Evolutionary conservation across 257 asterid genomes (phyloP).

Genomic region (Catharanthus roseus): DNA sequence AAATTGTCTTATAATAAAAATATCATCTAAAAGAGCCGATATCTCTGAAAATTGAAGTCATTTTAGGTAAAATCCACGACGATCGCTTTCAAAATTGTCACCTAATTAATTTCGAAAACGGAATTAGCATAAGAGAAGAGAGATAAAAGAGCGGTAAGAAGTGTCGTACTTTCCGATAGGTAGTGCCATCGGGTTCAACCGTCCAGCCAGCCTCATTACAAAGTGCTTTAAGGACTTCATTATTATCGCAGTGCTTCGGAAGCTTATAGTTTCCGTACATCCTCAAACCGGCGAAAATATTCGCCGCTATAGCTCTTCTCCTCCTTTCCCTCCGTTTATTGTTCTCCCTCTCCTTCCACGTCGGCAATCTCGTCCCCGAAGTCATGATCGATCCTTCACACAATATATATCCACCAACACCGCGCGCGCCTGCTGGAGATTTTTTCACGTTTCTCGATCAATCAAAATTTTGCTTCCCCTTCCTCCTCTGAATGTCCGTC

Average conservation of each 20-base stretch:
- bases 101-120: neutral
- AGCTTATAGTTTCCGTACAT: slow-evolving; percentile 61
- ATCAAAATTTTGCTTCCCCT: too few relatives aligned
- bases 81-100: neutral
- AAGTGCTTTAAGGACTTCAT: slow-evolving; percentile 77
- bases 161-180: slow-evolving; percentile 56
- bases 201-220: slow-evolving; percentile 72
- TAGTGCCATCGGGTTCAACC: slow-evolving; percentile 66
- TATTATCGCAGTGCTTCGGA: slow-evolving; percentile 70
- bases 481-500: too few relatives aligned
- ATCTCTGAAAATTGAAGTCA: neutral
- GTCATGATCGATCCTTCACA: slow-evolving; percentile 30
- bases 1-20: neutral
- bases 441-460: too few relatives aligned
- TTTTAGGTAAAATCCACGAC: neutral
- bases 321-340: slow-evolving; percentile 68
- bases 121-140: neutral
- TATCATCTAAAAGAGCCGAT: neutral
- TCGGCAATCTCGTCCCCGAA: slow-evolving; percentile 53
- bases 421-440: too few relatives aligned
- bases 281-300: slow-evolving; percentile 61
- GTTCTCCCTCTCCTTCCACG: slow-evolving; percentile 83
- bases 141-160: neutral
- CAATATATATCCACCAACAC: too few relatives aligned
- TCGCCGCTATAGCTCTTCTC: slow-evolving; percentile 69